Percentiles rank a stretch among this genome's conserved stretches.
Evolutionary conservation across 495 filamentous ascomycete species (phyloP).

Genomic region (Aspergillus carlsbadensis): DNA sequence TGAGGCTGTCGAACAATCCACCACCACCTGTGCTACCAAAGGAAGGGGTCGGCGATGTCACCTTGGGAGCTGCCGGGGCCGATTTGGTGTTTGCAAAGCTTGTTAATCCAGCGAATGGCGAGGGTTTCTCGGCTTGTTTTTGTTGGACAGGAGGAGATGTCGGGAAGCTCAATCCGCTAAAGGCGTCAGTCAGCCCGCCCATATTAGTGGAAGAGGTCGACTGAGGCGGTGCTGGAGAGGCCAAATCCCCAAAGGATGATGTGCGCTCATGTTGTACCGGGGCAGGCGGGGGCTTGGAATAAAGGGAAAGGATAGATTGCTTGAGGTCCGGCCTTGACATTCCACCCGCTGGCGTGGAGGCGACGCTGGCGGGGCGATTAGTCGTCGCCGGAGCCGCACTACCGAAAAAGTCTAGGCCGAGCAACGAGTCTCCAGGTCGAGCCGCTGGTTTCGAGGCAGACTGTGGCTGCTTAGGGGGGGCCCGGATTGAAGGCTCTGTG

Average conservation of each 20-base stretch:
- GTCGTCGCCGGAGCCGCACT: slow-evolving; percentile 61
- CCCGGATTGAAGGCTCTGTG: slow-evolving; percentile 55
- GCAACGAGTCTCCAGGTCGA: slow-evolving; percentile 78
- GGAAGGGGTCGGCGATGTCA: slow-evolving; percentile 52
- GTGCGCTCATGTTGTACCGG: slow-evolving; percentile 58
- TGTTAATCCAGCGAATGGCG: slow-evolving; percentile 73
- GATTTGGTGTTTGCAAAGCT: slow-evolving; percentile 57
- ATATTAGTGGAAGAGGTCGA: slow-evolving; percentile 54
- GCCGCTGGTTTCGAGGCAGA: slow-evolving; percentile 54
- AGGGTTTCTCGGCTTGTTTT: slow-evolving; percentile 54
- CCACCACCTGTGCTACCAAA: slow-evolving; percentile 64
- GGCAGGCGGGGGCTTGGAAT: slow-evolving; percentile 72
- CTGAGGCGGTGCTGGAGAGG: slow-evolving; percentile 52
- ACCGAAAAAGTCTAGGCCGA: slow-evolving; percentile 93
- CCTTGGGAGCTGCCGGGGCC: slow-evolving; percentile 51
- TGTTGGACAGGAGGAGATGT: slow-evolving; percentile 50
- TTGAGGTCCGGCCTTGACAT: slow-evolving; percentile 92
- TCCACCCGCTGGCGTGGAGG: slow-evolving; percentile 55
- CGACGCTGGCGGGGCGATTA: slow-evolving; percentile 68
- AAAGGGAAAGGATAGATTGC: slow-evolving; percentile 93
- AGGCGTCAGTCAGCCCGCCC: slow-evolving; percentile 82
- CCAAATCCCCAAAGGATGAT: slow-evolving; percentile 66
- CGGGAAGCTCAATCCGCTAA: slow-evolving; percentile 76
- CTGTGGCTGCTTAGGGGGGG: slow-evolving; percentile 57
- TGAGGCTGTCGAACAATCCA: slow-evolving; percentile 79